A percentile compares a stretch with the other conserved stretches of the same genome.
Conservation (phyloP, 2,329 filamentous ascomycete species). For the Xylariaceae sp. region DNA sequence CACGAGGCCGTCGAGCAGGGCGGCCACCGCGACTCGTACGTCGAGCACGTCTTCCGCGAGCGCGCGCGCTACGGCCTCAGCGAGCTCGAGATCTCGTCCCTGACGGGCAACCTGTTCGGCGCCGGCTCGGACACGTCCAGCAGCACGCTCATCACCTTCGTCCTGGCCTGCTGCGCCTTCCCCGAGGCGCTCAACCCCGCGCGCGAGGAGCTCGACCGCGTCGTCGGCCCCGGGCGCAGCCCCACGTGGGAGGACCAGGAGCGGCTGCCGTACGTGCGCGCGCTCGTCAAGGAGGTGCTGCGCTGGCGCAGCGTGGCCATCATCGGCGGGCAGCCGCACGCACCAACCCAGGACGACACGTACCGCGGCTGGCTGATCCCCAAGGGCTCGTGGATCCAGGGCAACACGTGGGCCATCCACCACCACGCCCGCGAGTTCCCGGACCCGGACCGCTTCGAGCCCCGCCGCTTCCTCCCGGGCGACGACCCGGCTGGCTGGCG, state of each 20-base stretch:
- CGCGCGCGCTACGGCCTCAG: constrained; percentile 36
- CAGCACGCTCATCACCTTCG: constrained; percentile 37
- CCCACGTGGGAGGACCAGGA: constrained; percentile 41
- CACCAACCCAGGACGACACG: constrained; percentile 37
- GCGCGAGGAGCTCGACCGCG: constrained; percentile 43
- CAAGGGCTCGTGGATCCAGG: constrained; percentile 39
- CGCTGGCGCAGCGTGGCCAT: constrained; percentile 48
- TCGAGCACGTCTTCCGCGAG: constrained; percentile 40
- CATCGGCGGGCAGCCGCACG: constrained; percentile 43
- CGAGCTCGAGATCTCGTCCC: constrained; percentile 35
- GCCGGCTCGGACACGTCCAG: constrained; percentile 43
- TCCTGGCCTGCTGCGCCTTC: constrained; percentile 42
- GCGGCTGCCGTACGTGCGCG: constrained; percentile 43
- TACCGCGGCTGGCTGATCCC: constrained; percentile 44
- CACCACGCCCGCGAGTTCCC: constrained; percentile 39
- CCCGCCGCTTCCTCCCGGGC: constrained; percentile 32
- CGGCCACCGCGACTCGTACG: constrained; percentile 31
- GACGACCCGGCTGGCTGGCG: constrained; percentile 26
- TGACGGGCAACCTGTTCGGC: constrained; percentile 41
- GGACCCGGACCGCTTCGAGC: constrained; percentile 36
- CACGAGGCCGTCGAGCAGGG: constrained; percentile 37
- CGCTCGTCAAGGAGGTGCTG: constrained; percentile 47
- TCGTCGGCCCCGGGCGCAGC: constrained; percentile 39
- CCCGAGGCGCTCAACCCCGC: constrained; percentile 39
- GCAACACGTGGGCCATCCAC: constrained; percentile 44